Conservation (phyloP, 805 yeast genomes). For the Candida manassasensis region DNA sequence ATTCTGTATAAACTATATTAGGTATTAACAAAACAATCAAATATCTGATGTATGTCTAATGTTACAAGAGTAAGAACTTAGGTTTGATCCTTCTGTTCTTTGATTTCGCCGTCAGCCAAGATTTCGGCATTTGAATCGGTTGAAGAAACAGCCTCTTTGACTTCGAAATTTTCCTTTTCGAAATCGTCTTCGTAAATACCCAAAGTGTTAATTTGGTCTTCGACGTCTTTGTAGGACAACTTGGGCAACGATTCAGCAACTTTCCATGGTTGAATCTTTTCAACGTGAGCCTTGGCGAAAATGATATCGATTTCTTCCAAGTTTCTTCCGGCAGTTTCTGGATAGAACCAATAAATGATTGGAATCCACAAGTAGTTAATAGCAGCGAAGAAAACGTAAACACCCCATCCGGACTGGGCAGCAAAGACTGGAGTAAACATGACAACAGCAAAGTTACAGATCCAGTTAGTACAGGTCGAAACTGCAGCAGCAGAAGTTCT, state of each 20-base stretch:
- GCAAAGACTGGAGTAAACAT: constrained; percentile 44
- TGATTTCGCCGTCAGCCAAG: too few species aligned
- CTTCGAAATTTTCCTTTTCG: constrained; percentile 34
- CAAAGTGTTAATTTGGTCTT: constrained; percentile 52
- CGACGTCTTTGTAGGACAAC: constrained; percentile 52
- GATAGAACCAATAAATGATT: constrained; percentile 40
- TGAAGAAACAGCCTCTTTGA: constrained; percentile 22
- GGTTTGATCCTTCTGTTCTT: too few species aligned
- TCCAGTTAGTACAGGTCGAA: constrained; percentile 44
- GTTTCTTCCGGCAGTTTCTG: constrained; percentile 42
- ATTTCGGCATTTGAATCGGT: constrained; percentile 12
- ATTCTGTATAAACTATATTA: too few species aligned
- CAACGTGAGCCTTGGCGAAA: constrained; percentile 56
- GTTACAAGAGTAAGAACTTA: too few species aligned
- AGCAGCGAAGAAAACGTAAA: constrained; percentile 38
- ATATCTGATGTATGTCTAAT: too few species aligned
- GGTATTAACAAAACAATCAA: too few species aligned
- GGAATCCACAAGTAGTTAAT: constrained; percentile 37
- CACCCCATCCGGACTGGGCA: constrained; percentile 34
- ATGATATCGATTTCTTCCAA: constrained; percentile 53
- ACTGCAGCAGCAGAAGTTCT: constrained; percentile 42
- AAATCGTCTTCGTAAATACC: constrained; percentile 48
- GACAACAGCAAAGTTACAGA: constrained; percentile 41
- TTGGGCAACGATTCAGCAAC: constrained; percentile 63
- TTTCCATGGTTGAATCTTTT: constrained; percentile 54